Percentiles rank a stretch among this genome's conserved stretches.
phyloP scores from a whole-genome alignment of 768 basidiomycete genomes.

The Boletus tylopilopsis region DNA sequence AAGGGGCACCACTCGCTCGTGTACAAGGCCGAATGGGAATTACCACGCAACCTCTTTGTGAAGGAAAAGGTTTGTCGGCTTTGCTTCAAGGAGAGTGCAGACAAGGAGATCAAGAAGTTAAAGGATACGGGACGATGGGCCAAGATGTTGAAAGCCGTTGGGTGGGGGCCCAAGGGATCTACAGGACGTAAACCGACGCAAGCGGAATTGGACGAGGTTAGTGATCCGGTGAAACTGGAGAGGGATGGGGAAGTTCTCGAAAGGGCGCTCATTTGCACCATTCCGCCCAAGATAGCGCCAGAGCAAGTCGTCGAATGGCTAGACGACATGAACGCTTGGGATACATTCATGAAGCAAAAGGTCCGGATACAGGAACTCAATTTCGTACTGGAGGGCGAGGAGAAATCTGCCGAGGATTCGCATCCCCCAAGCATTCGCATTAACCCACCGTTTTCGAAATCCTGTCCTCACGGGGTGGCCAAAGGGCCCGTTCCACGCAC shows the following conservation, averaged over 20 bases:
- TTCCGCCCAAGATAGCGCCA: background rate
- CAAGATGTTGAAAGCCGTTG: conserved; percentile 9
- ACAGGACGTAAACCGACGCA: background rate
- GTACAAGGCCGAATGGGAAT: conserved; percentile 47
- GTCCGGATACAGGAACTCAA: too few species aligned
- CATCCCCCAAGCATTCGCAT: too few species aligned
- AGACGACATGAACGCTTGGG: background rate
- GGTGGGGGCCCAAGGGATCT: conserved; percentile 9
- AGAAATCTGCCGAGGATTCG: too few species aligned
- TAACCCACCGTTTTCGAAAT: conserved; percentile 8
- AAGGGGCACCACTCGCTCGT: conserved; percentile 52
- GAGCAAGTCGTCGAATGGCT: background rate
- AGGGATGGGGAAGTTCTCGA: conserved; percentile 16
- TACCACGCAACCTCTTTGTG: conserved; percentile 42
- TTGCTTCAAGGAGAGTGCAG: conserved; percentile 36
- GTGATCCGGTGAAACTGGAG: background rate
- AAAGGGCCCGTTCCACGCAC: conserved; percentile 19
- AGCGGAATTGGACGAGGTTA: background rate
- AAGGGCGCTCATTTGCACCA: conserved; percentile 12
- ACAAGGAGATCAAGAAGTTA: conserved; percentile 16
- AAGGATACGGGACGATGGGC: conserved; percentile 23
- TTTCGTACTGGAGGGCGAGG: too few species aligned
- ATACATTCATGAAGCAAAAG: background rate
- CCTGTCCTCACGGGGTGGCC: conserved; percentile 2
- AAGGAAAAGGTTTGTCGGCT: conserved; percentile 33